phyloP scores from a whole-genome alignment of 495 filamentous ascomycete species.

The Chaetomium cochliodes region DNA sequence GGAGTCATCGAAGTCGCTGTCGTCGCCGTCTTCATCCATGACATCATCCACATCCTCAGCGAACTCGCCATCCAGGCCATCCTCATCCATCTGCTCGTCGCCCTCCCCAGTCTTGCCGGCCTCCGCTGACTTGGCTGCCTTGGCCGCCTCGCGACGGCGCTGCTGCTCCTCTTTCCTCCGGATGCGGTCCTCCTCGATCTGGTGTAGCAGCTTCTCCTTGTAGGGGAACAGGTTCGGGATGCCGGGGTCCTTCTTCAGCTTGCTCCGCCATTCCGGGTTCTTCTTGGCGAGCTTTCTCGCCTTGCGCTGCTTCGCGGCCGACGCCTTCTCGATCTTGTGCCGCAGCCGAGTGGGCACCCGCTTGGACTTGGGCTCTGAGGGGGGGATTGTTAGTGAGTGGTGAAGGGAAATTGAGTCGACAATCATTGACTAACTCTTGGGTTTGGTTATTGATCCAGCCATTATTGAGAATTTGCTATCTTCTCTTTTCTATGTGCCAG shows the following conservation, averaged over 20 bases:
- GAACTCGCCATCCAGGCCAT: constrained; percentile 36
- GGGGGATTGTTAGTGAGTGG: constrained; percentile 6
- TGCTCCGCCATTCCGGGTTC: constrained; percentile 92
- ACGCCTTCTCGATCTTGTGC: constrained; percentile 94
- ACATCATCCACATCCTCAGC: constrained; percentile 41
- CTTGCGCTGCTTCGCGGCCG: constrained; percentile 87
- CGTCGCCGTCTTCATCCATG: constrained; percentile 48
- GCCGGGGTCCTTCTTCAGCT: constrained; percentile 92
- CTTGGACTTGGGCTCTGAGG: constrained; percentile 87
- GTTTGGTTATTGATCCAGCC: constrained; percentile 53
- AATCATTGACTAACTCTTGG: constrained; percentile 44
- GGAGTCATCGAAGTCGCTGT: constrained; percentile 54
- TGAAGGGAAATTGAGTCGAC: background rate
- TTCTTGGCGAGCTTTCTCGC: constrained; percentile 83
- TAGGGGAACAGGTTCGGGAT: constrained; percentile 97
- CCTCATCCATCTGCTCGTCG: constrained; percentile 44
- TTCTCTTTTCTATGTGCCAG: background rate
- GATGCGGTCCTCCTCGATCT: constrained; percentile 85
- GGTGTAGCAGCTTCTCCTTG: constrained; percentile 89
- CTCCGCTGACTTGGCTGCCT: constrained; percentile 54
- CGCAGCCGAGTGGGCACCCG: constrained; percentile 81
- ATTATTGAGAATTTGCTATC: constrained; percentile 32
- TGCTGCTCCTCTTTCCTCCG: constrained; percentile 76
- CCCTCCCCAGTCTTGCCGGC: constrained; percentile 39
- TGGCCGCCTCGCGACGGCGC: constrained; percentile 68